Base-by-base conservation (phyloP, 768 basidiomycete genomes). In the Tylopilus rubrobrunneus region DNA sequence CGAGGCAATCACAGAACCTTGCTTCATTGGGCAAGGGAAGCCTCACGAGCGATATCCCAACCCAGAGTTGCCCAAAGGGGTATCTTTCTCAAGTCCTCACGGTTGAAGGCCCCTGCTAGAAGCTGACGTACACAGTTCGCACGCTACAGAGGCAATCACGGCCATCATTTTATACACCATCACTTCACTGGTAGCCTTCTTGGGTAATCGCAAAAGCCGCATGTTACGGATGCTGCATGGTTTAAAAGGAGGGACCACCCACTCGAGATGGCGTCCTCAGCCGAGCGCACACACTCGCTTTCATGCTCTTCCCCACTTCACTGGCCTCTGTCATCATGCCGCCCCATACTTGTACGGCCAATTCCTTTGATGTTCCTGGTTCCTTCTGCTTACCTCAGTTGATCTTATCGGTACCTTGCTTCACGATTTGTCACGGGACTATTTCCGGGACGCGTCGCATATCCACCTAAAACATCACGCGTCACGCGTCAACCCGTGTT, bases 101-200 rank as follows among this genome's bases (percentile, higher is more conserved):
- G 19, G 19, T 19, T 19, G 19, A 19, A 19, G 19, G 59, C 34
- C 23, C 43, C 57, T 49, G 58, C 60, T 21, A 48, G 57, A 58
- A 56, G 65, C 67, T 71, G 64, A 68, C 69, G 54, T 54, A 69
- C 28, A 12, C 57, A 52, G 28, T 69, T 69, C 67, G 3, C 68
- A 71, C 68, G 14, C 46, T 58, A 48, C 52, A 44, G 43, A 59
- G 42, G 57, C 70, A 66, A 71, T 70, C 68, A 29, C 29, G 43
- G 45, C 56, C 37, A 56, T 60, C 58, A 5, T 29, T 45, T 3
- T 33, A 31, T 31, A 61, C 64, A 65, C 68, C 69, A 67, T 55
- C 21, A 23, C 10, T 10, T 0, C 0, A 33, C 33, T 56, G 56
- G 53, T 68, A 57, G 51, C 68, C 58, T 59, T 37, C 15, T 62